phyloP scores from a whole-genome alignment of 1,139 yeast species.

The Hyphopichia wangnamkhiaoensis region DNA sequence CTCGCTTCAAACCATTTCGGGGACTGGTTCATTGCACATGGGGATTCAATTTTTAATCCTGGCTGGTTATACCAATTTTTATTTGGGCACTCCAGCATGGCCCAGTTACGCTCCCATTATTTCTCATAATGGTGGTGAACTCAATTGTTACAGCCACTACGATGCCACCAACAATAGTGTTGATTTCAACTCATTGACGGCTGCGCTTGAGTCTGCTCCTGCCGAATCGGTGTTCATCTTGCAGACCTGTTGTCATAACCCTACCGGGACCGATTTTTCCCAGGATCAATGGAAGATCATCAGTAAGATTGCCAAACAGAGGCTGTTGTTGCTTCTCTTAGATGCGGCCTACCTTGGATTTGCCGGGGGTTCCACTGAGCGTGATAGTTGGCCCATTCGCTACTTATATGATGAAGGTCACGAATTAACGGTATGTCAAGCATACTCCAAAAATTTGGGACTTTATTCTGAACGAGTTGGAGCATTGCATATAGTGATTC shows the following conservation, averaged over 20 bases:
- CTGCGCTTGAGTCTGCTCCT: constrained; percentile 32
- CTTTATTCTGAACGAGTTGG: constrained; percentile 48
- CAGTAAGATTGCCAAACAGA: constrained; percentile 55
- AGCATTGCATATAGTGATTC: constrained; percentile 38
- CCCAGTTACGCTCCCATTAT: constrained; percentile 41
- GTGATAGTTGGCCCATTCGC: constrained; percentile 32
- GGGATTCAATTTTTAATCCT: constrained; percentile 31
- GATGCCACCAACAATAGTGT: constrained; percentile 25
- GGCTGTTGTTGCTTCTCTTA: constrained; percentile 68
- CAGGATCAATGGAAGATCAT: constrained; percentile 77
- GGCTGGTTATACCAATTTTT: constrained; percentile 31
- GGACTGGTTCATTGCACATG: constrained; percentile 47
- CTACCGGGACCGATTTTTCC: constrained; percentile 91
- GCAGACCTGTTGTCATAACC: constrained; percentile 97
- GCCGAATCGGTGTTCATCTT: constrained; percentile 48
- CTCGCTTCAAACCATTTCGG: constrained; percentile 44
- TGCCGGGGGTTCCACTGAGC: constrained; percentile 53
- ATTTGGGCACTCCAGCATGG: constrained; percentile 46
- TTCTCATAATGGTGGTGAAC: constrained; percentile 29
- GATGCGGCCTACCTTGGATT: constrained; percentile 97
- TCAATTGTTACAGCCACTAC: constrained; percentile 33
- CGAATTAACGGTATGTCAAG: constrained; percentile 40
- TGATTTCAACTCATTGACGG: constrained; percentile 29
- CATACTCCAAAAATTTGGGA: constrained; percentile 49
- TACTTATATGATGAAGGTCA: constrained; percentile 22